Conservation (phyloP, 192 early-diverging fungal genomes). For the Podila horticola region DNA sequence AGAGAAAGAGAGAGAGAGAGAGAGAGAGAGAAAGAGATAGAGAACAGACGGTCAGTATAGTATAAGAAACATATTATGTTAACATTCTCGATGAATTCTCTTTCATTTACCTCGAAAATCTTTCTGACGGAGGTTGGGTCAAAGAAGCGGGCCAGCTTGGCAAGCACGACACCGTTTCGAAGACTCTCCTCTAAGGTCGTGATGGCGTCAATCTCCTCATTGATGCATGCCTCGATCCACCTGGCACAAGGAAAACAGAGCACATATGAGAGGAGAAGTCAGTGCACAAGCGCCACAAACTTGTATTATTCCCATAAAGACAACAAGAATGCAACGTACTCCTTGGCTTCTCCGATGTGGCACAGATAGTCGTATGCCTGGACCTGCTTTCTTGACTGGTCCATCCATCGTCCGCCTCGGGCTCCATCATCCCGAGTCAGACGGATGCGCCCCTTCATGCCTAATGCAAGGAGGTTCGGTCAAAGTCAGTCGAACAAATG, state of each 20-base stretch:
- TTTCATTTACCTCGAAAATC: conserved; percentile 79
- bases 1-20: conserved; percentile 1
- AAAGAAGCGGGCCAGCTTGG: conserved; percentile 88
- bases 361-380: conserved; percentile 99
- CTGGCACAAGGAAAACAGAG: conserved; percentile 51
- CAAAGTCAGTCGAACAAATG: not conserved
- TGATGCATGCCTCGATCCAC: conserved; percentile 96
- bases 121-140: conserved; percentile 83
- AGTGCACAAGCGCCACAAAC: not conserved
- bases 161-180: conserved; percentile 92
- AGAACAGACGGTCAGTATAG: too few relatives aligned
- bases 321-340: conserved; percentile 64
- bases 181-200: conserved; percentile 88
- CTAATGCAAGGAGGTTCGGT: conserved; percentile 13
- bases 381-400: conserved; percentile 85
- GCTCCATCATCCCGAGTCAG: conserved; percentile 53
- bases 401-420: conserved; percentile 78
- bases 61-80: not conserved
- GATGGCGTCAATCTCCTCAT: conserved; percentile 82
- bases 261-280: not conserved
- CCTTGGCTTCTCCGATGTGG: conserved; percentile 98
- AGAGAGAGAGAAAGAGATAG: too few relatives aligned
- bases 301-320: too few relatives aligned
- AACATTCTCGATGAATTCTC: not conserved
- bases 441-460: conserved; percentile 59